Base-by-base conservation (phyloP, 2,329 filamentous ascomycete species). In the Cercospora sojina region DNA sequence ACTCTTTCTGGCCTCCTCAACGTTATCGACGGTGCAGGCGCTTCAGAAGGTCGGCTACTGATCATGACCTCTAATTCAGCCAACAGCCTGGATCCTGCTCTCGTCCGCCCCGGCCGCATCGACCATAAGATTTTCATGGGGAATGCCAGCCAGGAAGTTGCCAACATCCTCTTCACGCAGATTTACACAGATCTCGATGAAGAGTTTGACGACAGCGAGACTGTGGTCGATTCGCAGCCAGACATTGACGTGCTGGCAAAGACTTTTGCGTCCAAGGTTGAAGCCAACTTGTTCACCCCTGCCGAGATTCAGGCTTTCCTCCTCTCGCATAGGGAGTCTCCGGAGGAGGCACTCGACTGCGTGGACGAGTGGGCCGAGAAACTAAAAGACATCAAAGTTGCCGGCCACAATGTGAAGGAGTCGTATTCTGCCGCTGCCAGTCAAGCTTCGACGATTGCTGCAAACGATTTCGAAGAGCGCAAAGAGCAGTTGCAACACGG, bases 1-100 rank as follows among this genome's bases (percentile, higher is more conserved):
- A 91, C 90, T 1, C 83, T 95, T 2, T 91, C 89, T 0, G 91
- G 90, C 0, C 83, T 95, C 0, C 83, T 96, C 57, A 95, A 96
- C 77, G 89, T 89, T 65, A 91, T 95, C 38, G 91, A 95, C 72
- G 90, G 91, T 60, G 89, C 92, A 0, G 89, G 88, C 1, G 89
- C 88, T 2, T 88, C 90, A 71, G 91, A 93, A 78, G 91, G 90
- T 25, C 86, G 90, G 49, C 85, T 93, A 10, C 84, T 93, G 12
- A 88, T 93, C 79, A 92, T 93, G 88, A 93, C 90, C 0, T 91
- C 89, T 35, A 94, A 94, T 78, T 85, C 86, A 64, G 88, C 89
- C 2, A 87, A 93, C 72, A 82, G 84, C 4, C 84, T 94, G 0
- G 91, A 93, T 73, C 84, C 88, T 55, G 91, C 90, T 0, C 83